Conservation (phyloP, 2,329 filamentous ascomycete species). For the Geosmithia morbida region DNA sequence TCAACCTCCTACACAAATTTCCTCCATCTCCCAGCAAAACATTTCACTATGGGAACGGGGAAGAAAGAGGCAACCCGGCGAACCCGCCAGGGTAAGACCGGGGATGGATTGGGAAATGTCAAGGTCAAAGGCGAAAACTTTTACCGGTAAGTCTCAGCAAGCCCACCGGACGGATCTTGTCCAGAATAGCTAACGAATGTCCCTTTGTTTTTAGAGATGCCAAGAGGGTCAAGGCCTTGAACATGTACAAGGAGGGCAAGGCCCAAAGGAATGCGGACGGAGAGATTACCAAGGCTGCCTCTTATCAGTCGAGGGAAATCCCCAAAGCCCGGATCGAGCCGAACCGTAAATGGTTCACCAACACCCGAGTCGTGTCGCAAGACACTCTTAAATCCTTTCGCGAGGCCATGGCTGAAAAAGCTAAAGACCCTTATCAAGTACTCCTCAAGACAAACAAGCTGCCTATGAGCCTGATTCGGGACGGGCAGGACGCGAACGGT, state of each 20-base stretch:
- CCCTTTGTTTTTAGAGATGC: constrained; percentile 31
- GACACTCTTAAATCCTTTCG: constrained; percentile 78
- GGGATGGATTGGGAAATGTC: constrained; percentile 83
- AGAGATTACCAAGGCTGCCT: constrained; percentile 71
- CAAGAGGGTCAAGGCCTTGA: constrained; percentile 79
- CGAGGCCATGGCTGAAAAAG: constrained; percentile 81
- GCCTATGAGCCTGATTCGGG: constrained; percentile 84
- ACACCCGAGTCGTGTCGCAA: constrained; percentile 79
- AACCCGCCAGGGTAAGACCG: constrained; percentile 69
- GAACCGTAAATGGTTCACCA: constrained; percentile 96
- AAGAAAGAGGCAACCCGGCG: constrained; percentile 85
- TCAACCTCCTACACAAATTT: constrained; percentile 1
- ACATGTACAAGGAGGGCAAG: constrained; percentile 82
- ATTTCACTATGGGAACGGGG: constrained; percentile 58
- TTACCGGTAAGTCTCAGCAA: constrained; percentile 49
- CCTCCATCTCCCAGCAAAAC: neutral
- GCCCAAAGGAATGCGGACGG: constrained; percentile 69
- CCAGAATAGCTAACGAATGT: neutral
- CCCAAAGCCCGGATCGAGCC: constrained; percentile 84
- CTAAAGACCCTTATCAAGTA: constrained; percentile 81
- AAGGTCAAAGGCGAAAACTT: constrained; percentile 96
- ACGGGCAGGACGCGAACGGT: constrained; percentile 65
- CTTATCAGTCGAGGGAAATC: constrained; percentile 68
- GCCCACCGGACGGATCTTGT: neutral
- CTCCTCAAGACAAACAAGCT: constrained; percentile 96